Evolutionary conservation across 2,329 filamentous ascomycete species (phyloP).

Genomic region (Arachnopeziza araneosa): DNA sequence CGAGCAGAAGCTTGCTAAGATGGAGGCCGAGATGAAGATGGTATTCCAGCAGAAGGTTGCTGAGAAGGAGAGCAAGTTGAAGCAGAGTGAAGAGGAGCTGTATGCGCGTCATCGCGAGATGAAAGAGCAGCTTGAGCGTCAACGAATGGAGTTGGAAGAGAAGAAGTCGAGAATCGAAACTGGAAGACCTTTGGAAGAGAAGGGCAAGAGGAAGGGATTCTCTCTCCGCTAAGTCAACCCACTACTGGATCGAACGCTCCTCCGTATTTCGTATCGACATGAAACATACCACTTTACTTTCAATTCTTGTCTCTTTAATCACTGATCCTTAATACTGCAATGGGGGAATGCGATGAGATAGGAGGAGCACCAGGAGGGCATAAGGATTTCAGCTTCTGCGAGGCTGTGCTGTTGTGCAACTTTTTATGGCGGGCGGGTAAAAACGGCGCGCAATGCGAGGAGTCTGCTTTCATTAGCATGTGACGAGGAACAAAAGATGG

Average conservation of each 20-base stretch:
- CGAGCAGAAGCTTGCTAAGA: constrained; percentile 99
- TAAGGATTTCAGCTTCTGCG: constrained; percentile 27
- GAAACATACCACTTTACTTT: constrained; percentile 27
- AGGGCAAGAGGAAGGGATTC: constrained; percentile 98
- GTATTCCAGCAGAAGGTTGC: constrained; percentile 99
- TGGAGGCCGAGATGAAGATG: constrained; percentile 99
- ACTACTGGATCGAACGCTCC: not conserved
- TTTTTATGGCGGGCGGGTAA: constrained; percentile 3
- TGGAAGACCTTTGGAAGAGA: constrained; percentile 92
- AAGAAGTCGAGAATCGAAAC: constrained; percentile 96
- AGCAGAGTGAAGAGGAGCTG: constrained; percentile 98
- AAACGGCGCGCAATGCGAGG: constrained; percentile 22
- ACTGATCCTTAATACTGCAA: constrained; percentile 29
- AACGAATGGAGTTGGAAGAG: constrained; percentile 92
- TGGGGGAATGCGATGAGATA: constrained; percentile 13
- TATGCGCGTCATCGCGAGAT: constrained; percentile 98
- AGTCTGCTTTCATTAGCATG: constrained; percentile 19
- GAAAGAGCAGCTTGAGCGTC: constrained; percentile 98
- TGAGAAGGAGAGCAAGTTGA: constrained; percentile 99
- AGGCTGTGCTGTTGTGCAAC: constrained; percentile 21
- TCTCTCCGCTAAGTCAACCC: constrained; percentile 72
- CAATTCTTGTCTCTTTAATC: constrained; percentile 32
- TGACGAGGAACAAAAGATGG: constrained; percentile 6
- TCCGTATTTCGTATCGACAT: constrained; percentile 16
- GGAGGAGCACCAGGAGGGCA: constrained; percentile 21